Percentiles rank a stretch among this genome's conserved stretches.
These are phyloP conservation scores for Calonectria montana DNA, from an alignment of 2,329 filamentous ascomycete species.

Conservation along the genomic window DNA sequence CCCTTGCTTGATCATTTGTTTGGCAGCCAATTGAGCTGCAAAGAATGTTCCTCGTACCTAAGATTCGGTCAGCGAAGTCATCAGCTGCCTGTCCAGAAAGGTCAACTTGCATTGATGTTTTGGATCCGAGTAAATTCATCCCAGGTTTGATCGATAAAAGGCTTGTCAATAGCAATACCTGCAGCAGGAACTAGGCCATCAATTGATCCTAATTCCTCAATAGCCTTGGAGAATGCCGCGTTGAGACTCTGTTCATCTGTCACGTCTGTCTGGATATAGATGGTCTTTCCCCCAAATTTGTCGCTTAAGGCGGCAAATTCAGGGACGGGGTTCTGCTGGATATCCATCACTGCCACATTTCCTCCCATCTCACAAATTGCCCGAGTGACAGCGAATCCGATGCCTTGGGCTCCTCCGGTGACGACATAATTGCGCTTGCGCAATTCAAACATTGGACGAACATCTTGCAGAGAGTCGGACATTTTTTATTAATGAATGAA, in stretches of 20 bases:
- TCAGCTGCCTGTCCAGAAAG: too few species aligned
- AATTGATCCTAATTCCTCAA: slow-evolving; percentile 42
- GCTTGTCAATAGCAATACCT: slow-evolving; percentile 56
- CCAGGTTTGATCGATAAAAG: slow-evolving; percentile 57
- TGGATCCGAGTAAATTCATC: slow-evolving; percentile 54
- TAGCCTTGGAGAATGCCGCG: slow-evolving; percentile 35
- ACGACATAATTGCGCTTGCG: slow-evolving; percentile 49
- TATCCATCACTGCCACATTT: slow-evolving; percentile 52
- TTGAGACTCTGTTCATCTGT: slow-evolving; percentile 44
- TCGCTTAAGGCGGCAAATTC: slow-evolving; percentile 41
- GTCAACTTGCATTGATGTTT: slow-evolving; percentile 52
- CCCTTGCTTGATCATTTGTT: slow-evolving; percentile 53
- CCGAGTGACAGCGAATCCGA: slow-evolving; percentile 51
- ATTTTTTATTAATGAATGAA: not conserved
- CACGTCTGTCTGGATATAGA: slow-evolving; percentile 48
- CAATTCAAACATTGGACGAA: slow-evolving; percentile 5
- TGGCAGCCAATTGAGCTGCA: slow-evolving; percentile 50
- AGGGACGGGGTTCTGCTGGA: slow-evolving; percentile 44
- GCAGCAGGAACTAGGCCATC: slow-evolving; percentile 49
- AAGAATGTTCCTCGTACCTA: slow-evolving; percentile 57
- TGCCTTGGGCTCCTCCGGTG: slow-evolving; percentile 54
- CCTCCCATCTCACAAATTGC: slow-evolving; percentile 55
- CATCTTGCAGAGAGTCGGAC: slow-evolving; percentile 4
- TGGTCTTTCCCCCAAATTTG: slow-evolving; percentile 38
- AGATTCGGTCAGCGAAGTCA: not conserved